Conservation (phyloP, 805 yeast genomes). For the Candida endomychidarum region DNA sequence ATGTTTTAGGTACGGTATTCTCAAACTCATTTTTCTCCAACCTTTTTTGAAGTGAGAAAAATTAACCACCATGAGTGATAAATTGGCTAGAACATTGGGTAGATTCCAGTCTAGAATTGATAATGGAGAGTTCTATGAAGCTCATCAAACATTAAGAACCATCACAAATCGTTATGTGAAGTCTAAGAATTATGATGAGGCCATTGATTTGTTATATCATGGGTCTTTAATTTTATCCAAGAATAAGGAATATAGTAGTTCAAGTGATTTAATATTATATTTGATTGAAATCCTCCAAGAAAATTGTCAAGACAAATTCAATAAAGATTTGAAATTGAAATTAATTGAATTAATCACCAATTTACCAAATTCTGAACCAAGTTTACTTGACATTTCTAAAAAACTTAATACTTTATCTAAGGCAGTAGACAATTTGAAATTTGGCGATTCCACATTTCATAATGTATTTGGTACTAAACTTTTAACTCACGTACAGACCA, state of each 20-base stretch:
- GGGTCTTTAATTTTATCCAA: slow-evolving; percentile 68
- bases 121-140: slow-evolving; percentile 83
- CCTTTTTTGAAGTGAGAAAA: too few species aligned
- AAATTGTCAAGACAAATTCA: slow-evolving; percentile 35
- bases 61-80: slow-evolving; percentile 7
- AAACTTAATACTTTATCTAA: slow-evolving; percentile 70
- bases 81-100: slow-evolving; percentile 47
- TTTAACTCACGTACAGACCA: slow-evolving; percentile 32
- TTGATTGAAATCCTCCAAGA: slow-evolving; percentile 67
- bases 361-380: slow-evolving; percentile 43
- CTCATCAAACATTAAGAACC: slow-evolving; percentile 91
- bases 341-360: slow-evolving; percentile 48
- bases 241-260: slow-evolving; percentile 75
- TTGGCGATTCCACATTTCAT: slow-evolving; percentile 77
- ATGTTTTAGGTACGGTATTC: too few species aligned
- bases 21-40: too few species aligned
- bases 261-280: slow-evolving; percentile 72
- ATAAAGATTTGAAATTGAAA: slow-evolving; percentile 44
- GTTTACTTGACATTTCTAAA: slow-evolving; percentile 64
- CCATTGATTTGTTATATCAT: slow-evolving; percentile 69
- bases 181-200: slow-evolving; percentile 63
- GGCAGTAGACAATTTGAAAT: slow-evolving; percentile 41
- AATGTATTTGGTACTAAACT: slow-evolving; percentile 71
- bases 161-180: slow-evolving; percentile 82
- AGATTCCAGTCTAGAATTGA: slow-evolving; percentile 70